Conservation (phyloP, 345 rosid species). For the Melastoma malabathricum region DNA sequence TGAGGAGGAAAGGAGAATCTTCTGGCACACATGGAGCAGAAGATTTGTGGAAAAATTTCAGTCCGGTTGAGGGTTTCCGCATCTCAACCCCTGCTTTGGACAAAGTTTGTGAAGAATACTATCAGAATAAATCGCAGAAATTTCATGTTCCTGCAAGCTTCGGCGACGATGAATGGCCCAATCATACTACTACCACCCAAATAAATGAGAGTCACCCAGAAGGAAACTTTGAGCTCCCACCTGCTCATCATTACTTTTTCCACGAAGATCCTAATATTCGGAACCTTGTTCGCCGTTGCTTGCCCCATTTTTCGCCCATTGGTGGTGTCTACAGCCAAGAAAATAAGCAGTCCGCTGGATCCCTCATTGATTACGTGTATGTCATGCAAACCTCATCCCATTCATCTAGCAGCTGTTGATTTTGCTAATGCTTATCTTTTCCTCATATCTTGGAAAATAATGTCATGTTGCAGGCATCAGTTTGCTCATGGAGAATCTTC, state of each 20-base stretch:
- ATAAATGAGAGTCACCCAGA: slow-evolving; percentile 23
- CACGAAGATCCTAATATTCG: slow-evolving; percentile 59
- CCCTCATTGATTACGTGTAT: slow-evolving; percentile 57
- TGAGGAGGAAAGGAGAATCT: slow-evolving; percentile 18
- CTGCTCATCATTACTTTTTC: slow-evolving; percentile 65
- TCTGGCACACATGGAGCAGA: slow-evolving; percentile 12
- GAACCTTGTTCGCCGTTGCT: slow-evolving; percentile 35
- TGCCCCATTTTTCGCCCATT: slow-evolving; percentile 63
- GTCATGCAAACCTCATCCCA: slow-evolving; percentile 5
- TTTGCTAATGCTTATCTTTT: not conserved
- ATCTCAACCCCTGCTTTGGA: slow-evolving; percentile 71
- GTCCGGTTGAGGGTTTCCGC: slow-evolving; percentile 25
- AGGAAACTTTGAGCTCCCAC: slow-evolving; percentile 34
- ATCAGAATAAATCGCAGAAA: slow-evolving; percentile 24
- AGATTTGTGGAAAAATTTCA: slow-evolving; percentile 64
- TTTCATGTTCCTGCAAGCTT: slow-evolving; percentile 8
- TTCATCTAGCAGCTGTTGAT: not conserved
- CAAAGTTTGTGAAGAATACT: slow-evolving; percentile 70
- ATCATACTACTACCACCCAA: slow-evolving; percentile 8
- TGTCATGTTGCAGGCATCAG: slow-evolving; percentile 42
- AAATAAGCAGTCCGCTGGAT: slow-evolving; percentile 21
- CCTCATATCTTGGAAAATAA: not conserved
- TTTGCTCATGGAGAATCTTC: slow-evolving; percentile 45
- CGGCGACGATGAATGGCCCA: slow-evolving; percentile 8
- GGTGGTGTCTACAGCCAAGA: slow-evolving; percentile 21